Evolutionary conservation across 495 filamentous ascomycete species (phyloP).

Genomic region (Penicillium bovifimosum): DNA sequence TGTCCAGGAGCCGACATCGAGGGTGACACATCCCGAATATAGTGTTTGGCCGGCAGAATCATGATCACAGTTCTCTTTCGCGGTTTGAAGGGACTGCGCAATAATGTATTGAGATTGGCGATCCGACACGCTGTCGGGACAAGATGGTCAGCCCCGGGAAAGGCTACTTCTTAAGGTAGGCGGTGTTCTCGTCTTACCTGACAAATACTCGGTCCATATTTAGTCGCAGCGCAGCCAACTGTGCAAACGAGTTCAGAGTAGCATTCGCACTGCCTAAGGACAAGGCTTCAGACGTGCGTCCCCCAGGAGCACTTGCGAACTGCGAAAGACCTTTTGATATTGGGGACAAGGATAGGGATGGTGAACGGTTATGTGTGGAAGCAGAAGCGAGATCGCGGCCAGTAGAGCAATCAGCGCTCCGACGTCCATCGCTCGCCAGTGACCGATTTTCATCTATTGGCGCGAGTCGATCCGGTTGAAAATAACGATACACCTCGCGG

Average conservation of each 20-base stretch:
- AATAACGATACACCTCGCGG: constrained; percentile 45
- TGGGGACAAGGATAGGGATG: constrained; percentile 7
- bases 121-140: constrained; percentile 47
- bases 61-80: constrained; percentile 29
- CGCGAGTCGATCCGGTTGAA: constrained; percentile 28
- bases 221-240: constrained; percentile 45
- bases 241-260: constrained; percentile 50
- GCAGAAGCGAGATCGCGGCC: neutral
- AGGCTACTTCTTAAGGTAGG: neutral
- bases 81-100: constrained; percentile 47
- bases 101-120: constrained; percentile 52
- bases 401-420: neutral
- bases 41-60: constrained; percentile 35
- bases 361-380: constrained; percentile 1
- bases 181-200: constrained; percentile 22
- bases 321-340: neutral
- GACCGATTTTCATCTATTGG: constrained; percentile 8
- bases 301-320: neutral
- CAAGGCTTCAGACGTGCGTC: constrained; percentile 18
- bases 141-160: neutral
- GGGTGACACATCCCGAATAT: constrained; percentile 41
- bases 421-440: neutral
- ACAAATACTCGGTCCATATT: constrained; percentile 43
- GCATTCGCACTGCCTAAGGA: constrained; percentile 41
- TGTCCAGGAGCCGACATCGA: constrained; percentile 33